phyloP scores from a whole-genome alignment of 1,284 basidiomycete genomes.

The Sphaerobolus stellatus region DNA sequence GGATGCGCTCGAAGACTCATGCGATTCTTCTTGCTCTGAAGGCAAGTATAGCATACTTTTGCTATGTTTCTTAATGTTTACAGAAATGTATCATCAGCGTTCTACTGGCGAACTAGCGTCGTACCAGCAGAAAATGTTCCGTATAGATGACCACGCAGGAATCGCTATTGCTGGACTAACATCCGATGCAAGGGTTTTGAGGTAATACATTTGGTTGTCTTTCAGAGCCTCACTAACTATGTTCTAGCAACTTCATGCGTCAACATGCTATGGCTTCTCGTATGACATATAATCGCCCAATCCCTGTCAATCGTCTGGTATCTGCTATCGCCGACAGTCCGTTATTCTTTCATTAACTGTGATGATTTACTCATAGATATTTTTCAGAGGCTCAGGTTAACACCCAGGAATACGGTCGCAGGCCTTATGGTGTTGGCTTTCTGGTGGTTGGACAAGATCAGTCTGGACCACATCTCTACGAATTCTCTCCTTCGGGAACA shows the following conservation, averaged over 20 bases:
- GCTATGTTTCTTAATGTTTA: neutral
- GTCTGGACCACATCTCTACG: constrained; percentile 94
- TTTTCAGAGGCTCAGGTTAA: constrained; percentile 92
- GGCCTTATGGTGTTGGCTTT: constrained; percentile 99
- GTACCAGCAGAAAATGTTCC: constrained; percentile 99
- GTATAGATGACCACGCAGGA: constrained; percentile 98
- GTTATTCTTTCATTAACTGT: constrained; percentile 29
- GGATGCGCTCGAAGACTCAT: constrained; percentile 93
- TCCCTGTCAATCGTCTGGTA: constrained; percentile 92
- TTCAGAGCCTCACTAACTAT: neutral
- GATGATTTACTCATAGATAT: constrained; percentile 12
- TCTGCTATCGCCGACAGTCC: constrained; percentile 92
- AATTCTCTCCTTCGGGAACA: constrained; percentile 97
- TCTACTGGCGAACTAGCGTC: constrained; percentile 98
- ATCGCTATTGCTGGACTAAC: constrained; percentile 98
- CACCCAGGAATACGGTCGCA: constrained; percentile 96
- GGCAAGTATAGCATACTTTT: constrained; percentile 40
- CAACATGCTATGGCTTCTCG: constrained; percentile 96
- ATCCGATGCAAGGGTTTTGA: constrained; percentile 94
- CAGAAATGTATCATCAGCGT: constrained; percentile 52
- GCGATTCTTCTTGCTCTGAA: constrained; percentile 92
- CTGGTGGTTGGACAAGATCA: constrained; percentile 96
- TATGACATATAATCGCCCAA: constrained; percentile 93
- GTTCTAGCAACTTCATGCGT: constrained; percentile 92
- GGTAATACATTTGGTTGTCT: constrained; percentile 49